A percentile compares a stretch with the other conserved stretches of the same genome.
Evolutionary conservation across 306 rosid genomes (phyloP).

Genomic region (Pterocarpus santalinus): DNA sequence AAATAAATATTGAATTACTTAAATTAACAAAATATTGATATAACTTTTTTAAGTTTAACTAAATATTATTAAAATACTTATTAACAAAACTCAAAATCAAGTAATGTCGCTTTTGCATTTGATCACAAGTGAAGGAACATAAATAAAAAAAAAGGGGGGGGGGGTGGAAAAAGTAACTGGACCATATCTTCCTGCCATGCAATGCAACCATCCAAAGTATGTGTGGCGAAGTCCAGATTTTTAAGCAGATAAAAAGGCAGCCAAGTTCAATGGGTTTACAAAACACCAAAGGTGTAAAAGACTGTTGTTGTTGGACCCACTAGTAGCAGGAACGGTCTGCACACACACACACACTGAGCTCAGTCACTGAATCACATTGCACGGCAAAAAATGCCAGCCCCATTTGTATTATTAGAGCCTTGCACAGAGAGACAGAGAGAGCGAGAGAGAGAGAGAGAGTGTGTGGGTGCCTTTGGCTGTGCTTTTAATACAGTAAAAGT

Average conservation of each 20-base stretch:
- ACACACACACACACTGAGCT: not conserved
- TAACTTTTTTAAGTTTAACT: too few relatives aligned
- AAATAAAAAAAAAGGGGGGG: not conserved
- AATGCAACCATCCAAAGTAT: constrained; percentile 34
- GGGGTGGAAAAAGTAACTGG: not conserved
- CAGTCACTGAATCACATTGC: constrained; percentile 50
- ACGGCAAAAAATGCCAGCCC: constrained; percentile 44
- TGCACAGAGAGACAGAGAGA: not conserved
- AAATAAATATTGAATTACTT: too few relatives aligned
- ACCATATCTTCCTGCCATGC: constrained; percentile 50
- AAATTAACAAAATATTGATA: too few relatives aligned
- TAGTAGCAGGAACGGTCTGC: constrained; percentile 38
- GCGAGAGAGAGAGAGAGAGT: too few relatives aligned
- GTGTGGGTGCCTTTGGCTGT: too few relatives aligned
- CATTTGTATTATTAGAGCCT: constrained; percentile 27
- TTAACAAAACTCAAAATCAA: too few relatives aligned
- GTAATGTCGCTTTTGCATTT: too few relatives aligned
- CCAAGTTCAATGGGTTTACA: constrained; percentile 29
- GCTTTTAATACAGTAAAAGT: too few relatives aligned
- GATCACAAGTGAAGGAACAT: not conserved
- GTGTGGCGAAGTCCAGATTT: constrained; percentile 41
- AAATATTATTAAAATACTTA: too few relatives aligned
- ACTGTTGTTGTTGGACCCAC: constrained; percentile 46
- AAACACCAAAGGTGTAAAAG: constrained; percentile 34
- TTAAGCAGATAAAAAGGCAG: constrained; percentile 34